Conservation (phyloP, 2,329 filamentous ascomycete genomes). For the Colletotrichum simmondsii region DNA sequence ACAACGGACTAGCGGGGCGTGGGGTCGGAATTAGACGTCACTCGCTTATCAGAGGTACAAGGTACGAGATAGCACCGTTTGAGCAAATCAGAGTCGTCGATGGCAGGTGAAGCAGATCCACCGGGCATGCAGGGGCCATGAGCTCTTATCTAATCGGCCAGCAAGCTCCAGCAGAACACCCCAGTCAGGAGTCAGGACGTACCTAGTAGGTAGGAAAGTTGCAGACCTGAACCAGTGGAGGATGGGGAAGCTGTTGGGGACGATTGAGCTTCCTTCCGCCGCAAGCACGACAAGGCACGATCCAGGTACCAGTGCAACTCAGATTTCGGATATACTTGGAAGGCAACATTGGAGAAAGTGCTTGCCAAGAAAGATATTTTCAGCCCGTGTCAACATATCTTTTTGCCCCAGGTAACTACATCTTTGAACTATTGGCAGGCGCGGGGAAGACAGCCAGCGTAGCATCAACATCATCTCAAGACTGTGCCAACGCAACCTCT, state of each 20-base stretch:
- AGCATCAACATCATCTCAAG: neutral
- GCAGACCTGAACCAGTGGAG: neutral
- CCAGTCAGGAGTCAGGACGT: neutral
- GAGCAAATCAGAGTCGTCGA: neutral
- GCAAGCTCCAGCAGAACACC: neutral
- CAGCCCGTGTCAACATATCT: neutral
- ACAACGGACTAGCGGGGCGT: conserved; percentile 30
- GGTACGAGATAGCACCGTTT: neutral
- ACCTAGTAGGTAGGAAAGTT: no score
- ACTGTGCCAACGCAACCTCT: neutral
- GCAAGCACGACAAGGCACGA: no score
- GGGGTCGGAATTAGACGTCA: conserved; percentile 30
- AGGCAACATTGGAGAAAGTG: neutral
- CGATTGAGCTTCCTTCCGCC: neutral
- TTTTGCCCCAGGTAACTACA: neutral
- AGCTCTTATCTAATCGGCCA: conserved; percentile 34
- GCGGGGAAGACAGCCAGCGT: neutral
- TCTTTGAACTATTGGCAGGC: neutral
- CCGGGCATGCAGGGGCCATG: neutral
- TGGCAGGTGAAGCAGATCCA: neutral
- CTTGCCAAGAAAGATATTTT: neutral
- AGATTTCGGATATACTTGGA: no score
- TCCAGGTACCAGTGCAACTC: no score
- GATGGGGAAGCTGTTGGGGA: neutral
- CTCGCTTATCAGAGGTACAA: conserved; percentile 13